Evolutionary conservation across 805 yeast genomes (phyloP).

Genomic region (Debaryomyces castellii): DNA sequence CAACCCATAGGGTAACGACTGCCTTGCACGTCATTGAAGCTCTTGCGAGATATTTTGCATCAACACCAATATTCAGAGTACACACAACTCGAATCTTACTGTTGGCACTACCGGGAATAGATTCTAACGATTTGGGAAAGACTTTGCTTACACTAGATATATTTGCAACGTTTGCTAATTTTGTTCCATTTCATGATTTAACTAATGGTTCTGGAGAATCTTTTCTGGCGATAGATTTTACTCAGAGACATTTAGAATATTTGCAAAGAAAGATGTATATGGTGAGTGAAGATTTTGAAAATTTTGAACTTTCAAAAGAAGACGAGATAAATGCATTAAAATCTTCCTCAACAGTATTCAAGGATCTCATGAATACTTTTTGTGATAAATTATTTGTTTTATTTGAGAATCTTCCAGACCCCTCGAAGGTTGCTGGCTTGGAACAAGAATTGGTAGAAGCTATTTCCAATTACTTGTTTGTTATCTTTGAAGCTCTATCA

Average conservation of each 20-base stretch:
- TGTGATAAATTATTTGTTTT: conserved; percentile 59
- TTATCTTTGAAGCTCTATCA: conserved; percentile 57
- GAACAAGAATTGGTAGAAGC: conserved; percentile 46
- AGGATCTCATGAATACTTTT: conserved; percentile 54
- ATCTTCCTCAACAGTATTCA: conserved; percentile 74
- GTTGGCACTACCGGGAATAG: conserved; percentile 76
- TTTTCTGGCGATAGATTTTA: conserved; percentile 49
- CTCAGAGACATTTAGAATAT: conserved; percentile 60
- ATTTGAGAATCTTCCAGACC: conserved; percentile 68
- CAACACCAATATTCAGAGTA: conserved; percentile 62
- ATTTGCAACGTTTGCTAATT: conserved; percentile 67
- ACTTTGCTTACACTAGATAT: conserved; percentile 68
- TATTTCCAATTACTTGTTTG: conserved; percentile 36
- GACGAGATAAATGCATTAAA: conserved; percentile 56
- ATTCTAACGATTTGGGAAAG: conserved; percentile 79
- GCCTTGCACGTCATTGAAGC: conserved; percentile 69
- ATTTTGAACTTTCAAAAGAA: conserved; percentile 42
- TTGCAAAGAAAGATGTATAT: conserved; percentile 45
- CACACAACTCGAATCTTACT: conserved; percentile 76
- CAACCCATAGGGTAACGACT: conserved; percentile 76
- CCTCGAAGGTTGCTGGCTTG: conserved; percentile 47
- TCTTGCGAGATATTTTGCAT: conserved; percentile 65
- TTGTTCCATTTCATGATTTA: conserved; percentile 69
- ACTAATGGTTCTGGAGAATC: conserved; percentile 43
- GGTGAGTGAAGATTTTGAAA: conserved; percentile 15